Evolutionary conservation across 352 stramenopile genomes (phyloP).

Genomic region (Phytopythium vexans): DNA sequence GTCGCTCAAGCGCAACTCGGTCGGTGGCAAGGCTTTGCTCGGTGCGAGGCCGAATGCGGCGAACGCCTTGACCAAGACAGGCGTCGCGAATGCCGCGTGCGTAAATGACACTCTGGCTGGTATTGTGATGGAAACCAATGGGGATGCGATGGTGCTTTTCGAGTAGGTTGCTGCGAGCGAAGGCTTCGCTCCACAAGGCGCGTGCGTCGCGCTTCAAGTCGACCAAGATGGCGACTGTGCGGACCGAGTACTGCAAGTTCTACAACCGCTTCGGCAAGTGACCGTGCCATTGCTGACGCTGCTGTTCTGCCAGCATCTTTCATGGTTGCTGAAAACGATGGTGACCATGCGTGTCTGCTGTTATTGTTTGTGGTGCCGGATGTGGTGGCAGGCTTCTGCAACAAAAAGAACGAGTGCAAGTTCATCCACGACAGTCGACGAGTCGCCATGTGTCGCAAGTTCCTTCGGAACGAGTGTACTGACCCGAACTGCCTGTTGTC

Average conservation of each 20-base stretch:
- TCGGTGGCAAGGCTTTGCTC: slow-evolving; percentile 10
- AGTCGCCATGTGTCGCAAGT: slow-evolving; percentile 80
- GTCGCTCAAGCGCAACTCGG: slow-evolving; percentile 34
- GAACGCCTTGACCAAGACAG: slow-evolving; percentile 23
- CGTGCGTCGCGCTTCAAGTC: slow-evolving; percentile 32
- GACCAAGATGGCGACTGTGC: slow-evolving; percentile 23
- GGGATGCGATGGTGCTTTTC: background rate
- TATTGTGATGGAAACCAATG: no score
- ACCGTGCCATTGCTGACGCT: background rate
- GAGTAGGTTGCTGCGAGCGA: slow-evolving; percentile 35
- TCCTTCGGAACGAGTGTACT: slow-evolving; percentile 60
- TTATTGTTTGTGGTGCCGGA: slow-evolving; percentile 2
- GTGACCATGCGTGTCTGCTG: slow-evolving; percentile 1
- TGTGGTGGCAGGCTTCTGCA: slow-evolving; percentile 60
- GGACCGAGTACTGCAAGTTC: slow-evolving; percentile 79
- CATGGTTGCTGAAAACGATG: background rate
- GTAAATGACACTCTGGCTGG: slow-evolving; percentile 4
- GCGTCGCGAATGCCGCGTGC: slow-evolving; percentile 31
- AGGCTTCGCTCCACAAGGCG: slow-evolving; percentile 48
- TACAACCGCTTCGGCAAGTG: slow-evolving; percentile 82
- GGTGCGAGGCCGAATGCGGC: slow-evolving; percentile 1
- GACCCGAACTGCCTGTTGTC: slow-evolving; percentile 64
- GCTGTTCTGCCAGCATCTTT: background rate
- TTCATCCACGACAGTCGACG: slow-evolving; percentile 84
- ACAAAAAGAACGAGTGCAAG: slow-evolving; percentile 73